phyloP scores from a whole-genome alignment of 1,139 yeast species.

The Diutina siamensis region DNA sequence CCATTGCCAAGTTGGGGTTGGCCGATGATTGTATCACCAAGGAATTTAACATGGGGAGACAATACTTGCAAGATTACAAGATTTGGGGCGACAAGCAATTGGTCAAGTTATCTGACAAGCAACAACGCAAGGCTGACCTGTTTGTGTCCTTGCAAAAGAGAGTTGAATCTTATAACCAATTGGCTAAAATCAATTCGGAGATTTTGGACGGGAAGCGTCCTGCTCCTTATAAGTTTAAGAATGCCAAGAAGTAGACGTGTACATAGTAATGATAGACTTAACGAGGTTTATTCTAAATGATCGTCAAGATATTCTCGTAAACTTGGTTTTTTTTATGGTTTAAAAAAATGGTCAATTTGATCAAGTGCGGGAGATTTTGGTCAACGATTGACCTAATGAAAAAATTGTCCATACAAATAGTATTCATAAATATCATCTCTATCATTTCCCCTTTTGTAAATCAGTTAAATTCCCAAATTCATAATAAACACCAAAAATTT shows the following conservation, averaged over 20 bases:
- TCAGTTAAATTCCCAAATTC: too few relatives aligned
- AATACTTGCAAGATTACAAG: conserved; percentile 75
- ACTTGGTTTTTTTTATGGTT: too few relatives aligned
- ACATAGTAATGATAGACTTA: not conserved
- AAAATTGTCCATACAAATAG: not conserved
- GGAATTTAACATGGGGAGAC: conserved; percentile 78
- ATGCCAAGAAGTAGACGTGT: not conserved
- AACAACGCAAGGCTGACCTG: conserved; percentile 7
- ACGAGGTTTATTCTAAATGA: too few relatives aligned
- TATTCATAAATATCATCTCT: too few relatives aligned
- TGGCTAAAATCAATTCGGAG: conserved; percentile 28
- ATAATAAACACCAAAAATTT: too few relatives aligned
- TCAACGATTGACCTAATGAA: not conserved
- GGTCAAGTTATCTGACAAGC: conserved; percentile 15
- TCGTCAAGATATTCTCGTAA: too few relatives aligned
- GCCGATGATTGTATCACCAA: conserved; percentile 66
- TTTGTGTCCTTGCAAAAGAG: conserved; percentile 27
- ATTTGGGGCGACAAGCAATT: conserved; percentile 60
- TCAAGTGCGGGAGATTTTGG: too few relatives aligned
- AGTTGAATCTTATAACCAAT: conserved; percentile 26
- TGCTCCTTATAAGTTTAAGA: conserved; percentile 6
- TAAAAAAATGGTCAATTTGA: too few relatives aligned
- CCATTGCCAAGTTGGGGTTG: conserved; percentile 78
- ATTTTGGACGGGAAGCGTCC: conserved; percentile 4
- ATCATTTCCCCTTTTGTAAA: too few relatives aligned